Evolutionary conservation across 306 rosid species (phyloP).

Genomic region (Fragaria ananassa): DNA sequence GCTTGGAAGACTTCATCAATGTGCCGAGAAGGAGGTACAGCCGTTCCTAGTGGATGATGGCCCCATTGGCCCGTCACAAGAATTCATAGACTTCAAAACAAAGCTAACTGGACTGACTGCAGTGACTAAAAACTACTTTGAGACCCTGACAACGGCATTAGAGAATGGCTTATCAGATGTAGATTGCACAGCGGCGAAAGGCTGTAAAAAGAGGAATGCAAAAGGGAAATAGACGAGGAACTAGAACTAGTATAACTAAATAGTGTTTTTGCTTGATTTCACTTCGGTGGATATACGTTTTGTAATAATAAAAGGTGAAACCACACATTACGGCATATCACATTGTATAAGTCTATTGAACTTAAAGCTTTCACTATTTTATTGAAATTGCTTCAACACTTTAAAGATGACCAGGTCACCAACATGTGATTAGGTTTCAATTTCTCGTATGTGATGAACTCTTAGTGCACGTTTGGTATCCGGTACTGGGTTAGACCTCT

Average conservation of each 20-base stretch:
- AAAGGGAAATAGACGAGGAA: not conserved
- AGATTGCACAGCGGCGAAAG: not conserved
- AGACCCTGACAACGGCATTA: not conserved
- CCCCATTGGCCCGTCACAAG: not conserved
- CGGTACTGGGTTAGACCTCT: no score
- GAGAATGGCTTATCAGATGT: not conserved
- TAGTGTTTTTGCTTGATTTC: not conserved
- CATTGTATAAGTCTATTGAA: not conserved
- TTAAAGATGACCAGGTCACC: not conserved
- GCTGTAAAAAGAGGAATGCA: not conserved
- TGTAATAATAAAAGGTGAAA: not conserved
- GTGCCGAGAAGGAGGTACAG: constrained; percentile 19
- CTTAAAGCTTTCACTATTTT: not conserved
- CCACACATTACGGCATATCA: not conserved
- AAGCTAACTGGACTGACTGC: constrained; percentile 19
- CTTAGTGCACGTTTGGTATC: no score
- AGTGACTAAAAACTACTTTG: not conserved
- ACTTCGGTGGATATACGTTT: not conserved
- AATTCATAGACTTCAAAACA: not conserved
- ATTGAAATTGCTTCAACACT: not conserved
- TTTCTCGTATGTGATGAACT: no score
- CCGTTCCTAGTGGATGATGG: not conserved
- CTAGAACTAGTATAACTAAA: not conserved
- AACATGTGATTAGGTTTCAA: not conserved
- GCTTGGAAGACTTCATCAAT: constrained; percentile 37